Conservation (phyloP, 2,329 filamentous ascomycete species). For the Monascus ruber region DNA sequence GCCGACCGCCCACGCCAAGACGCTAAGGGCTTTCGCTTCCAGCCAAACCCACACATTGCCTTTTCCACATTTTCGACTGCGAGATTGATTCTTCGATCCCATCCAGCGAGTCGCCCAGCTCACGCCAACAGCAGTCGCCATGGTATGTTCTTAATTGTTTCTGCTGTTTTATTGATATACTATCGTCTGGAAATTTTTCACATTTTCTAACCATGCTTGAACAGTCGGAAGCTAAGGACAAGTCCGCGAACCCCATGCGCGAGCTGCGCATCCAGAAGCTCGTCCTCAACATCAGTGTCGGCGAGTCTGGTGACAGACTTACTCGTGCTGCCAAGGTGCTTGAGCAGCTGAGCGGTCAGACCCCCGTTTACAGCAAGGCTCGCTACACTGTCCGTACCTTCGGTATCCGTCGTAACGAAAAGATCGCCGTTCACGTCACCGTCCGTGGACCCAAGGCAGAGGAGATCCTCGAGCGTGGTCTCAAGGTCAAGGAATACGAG, state of each 20-base stretch:
- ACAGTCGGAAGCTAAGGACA: conserved; percentile 59
- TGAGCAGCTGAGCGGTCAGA: conserved; percentile 98
- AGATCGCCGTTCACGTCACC: conserved; percentile 98
- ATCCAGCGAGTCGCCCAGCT: conserved; percentile 27
- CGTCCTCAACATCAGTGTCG: conserved; percentile 98
- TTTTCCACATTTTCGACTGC: conserved; percentile 16
- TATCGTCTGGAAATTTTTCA: conserved; percentile 1
- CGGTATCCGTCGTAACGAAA: conserved; percentile 99
- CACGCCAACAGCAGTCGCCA: conserved; percentile 34
- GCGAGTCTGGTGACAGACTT: conserved; percentile 99
- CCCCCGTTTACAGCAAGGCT: conserved; percentile 99
- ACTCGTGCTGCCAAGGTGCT: conserved; percentile 99
- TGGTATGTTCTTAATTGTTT: conserved; percentile 29
- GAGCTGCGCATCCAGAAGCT: conserved; percentile 99
- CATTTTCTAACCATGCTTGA: conserved; percentile 18
- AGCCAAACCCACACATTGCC: conserved; percentile 24
- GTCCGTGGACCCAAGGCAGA: conserved; percentile 98
- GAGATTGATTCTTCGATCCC: conserved; percentile 17
- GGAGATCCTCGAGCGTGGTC: conserved; percentile 99
- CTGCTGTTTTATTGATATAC: background rate
- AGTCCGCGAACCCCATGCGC: conserved; percentile 96
- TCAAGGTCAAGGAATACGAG: conserved; percentile 99
- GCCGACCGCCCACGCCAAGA: conserved; percentile 19
- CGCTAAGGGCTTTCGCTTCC: conserved; percentile 29
- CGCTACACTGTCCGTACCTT: conserved; percentile 99